phyloP scores from a whole-genome alignment of 306 rosid genomes.

The Hippophae tibetana region DNA sequence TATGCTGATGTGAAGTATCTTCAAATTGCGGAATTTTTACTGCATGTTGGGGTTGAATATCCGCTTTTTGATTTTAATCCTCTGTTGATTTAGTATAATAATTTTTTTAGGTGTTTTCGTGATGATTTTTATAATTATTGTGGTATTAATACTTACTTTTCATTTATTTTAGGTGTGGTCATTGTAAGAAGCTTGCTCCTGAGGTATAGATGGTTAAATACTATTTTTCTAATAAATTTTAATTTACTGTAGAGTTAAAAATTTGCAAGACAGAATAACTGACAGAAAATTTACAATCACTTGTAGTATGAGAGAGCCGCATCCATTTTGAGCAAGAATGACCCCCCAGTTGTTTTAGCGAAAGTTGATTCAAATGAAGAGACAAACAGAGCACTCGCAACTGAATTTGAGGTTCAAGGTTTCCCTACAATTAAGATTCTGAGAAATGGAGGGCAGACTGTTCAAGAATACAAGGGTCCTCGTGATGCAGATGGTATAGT shows the following conservation, averaged over 20 bases:
- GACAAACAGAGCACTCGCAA: conserved; percentile 46
- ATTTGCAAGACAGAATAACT: neutral
- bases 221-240: neutral
- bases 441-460: conserved; percentile 64
- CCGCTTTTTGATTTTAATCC: neutral
- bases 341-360: conserved; percentile 66
- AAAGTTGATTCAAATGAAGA: conserved; percentile 76
- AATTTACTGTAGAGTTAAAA: neutral
- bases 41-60: conserved; percentile 11
- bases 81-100: neutral
- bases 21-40: neutral
- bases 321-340: conserved; percentile 53
- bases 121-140: neutral
- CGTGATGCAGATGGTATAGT: conserved; percentile 82
- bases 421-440: conserved; percentile 83
- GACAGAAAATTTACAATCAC: neutral
- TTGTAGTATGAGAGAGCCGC: conserved; percentile 85
- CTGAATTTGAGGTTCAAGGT: conserved; percentile 45
- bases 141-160: neutral
- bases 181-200: conserved; percentile 87
- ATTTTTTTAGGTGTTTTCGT: too few species aligned
- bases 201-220: conserved; percentile 47
- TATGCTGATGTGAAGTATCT: neutral
- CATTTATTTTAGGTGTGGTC: conserved; percentile 71
- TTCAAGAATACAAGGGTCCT: conserved; percentile 87